Conservation (phyloP, 108 stramenopile genomes). For the Cyclotella choctawhatcheeana region DNA sequence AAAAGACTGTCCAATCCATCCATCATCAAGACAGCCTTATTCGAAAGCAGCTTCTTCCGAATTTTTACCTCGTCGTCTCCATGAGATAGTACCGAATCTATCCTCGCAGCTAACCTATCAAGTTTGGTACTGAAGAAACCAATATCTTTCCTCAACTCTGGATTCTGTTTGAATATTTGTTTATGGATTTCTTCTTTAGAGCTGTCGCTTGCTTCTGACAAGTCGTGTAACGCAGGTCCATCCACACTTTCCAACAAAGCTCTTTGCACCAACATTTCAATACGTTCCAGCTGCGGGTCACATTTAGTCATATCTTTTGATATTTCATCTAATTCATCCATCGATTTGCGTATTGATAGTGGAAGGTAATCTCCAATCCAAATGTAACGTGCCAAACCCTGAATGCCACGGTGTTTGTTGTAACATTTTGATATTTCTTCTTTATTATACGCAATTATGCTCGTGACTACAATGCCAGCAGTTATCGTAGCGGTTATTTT, state of each 20-base stretch:
- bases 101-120: slow-evolving; percentile 33
- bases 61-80: slow-evolving; percentile 40
- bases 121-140: slow-evolving; percentile 33
- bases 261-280: slow-evolving; percentile 43
- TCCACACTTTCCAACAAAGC: slow-evolving; percentile 44
- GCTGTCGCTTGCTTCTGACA: not conserved
- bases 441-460: slow-evolving; percentile 7
- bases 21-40: slow-evolving; percentile 44
- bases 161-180: slow-evolving; percentile 38
- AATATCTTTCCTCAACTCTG: slow-evolving; percentile 40
- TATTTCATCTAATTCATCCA: slow-evolving; percentile 52
- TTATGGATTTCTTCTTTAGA: slow-evolving; percentile 14
- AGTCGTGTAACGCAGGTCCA: too few species aligned
- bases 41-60: slow-evolving; percentile 42
- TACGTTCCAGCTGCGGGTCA: slow-evolving; percentile 35
- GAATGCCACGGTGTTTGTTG: slow-evolving; percentile 31
- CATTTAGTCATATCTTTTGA: slow-evolving; percentile 32
- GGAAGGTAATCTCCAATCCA: slow-evolving; percentile 53
- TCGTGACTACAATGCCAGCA: slow-evolving; percentile 11
- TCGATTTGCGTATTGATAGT: slow-evolving; percentile 41
- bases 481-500: slow-evolving; percentile 16
- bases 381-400: slow-evolving; percentile 25
- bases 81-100: slow-evolving; percentile 44
- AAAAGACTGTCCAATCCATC: slow-evolving; percentile 39
- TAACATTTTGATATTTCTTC: slow-evolving; percentile 16